phyloP scores from a whole-genome alignment of 2,329 filamentous ascomycete species.

The Fusarium cyanostomum region DNA sequence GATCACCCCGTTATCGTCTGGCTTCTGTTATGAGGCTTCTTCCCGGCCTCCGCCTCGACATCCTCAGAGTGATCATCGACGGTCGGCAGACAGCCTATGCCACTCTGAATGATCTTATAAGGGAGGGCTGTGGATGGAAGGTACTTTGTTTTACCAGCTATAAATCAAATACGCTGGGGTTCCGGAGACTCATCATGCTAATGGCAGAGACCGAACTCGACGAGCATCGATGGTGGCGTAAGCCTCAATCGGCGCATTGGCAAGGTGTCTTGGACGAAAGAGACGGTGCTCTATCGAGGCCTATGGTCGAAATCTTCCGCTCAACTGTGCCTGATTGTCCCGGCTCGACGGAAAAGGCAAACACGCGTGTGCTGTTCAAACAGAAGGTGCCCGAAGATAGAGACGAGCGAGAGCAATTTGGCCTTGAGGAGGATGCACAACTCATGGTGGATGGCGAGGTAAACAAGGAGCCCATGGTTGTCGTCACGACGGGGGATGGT shows the following conservation, averaged over 20 bases:
- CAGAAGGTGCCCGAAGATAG: too few relatives aligned
- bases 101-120: slow-evolving; percentile 5
- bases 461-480: too few relatives aligned
- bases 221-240: slow-evolving; percentile 3
- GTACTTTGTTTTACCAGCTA: slow-evolving; percentile 15
- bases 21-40: slow-evolving; percentile 5
- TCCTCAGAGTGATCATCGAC: slow-evolving; percentile 2
- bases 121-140: slow-evolving; percentile 16
- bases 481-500: too few relatives aligned
- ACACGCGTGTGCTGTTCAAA: too few relatives aligned
- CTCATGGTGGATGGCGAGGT: too few relatives aligned
- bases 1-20: background rate
- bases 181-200: background rate
- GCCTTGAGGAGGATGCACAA: too few relatives aligned
- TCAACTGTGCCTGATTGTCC: background rate
- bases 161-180: slow-evolving; percentile 4
- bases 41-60: slow-evolving; percentile 15
- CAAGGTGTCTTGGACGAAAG: slow-evolving; percentile 1
- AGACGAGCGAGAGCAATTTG: too few relatives aligned
- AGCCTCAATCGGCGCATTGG: slow-evolving; percentile 17
- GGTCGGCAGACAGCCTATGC: background rate
- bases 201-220: background rate
- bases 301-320: slow-evolving; percentile 15
- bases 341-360: background rate
- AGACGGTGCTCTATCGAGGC: slow-evolving; percentile 2